These are phyloP conservation scores for Limonium bicolor DNA, from an alignment of 148 eudicot genomes.

Conservation along the genomic window DNA sequence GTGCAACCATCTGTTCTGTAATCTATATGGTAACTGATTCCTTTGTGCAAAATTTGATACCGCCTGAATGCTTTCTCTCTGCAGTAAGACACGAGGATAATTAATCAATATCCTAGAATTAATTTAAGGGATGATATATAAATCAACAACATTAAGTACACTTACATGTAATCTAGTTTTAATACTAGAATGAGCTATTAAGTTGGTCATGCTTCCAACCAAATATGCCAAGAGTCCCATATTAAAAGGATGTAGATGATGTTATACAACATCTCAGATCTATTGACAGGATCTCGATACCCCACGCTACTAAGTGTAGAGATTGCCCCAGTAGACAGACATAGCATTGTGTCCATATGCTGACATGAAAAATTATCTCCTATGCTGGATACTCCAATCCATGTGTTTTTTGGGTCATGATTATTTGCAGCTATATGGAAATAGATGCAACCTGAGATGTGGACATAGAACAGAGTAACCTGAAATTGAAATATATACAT, in stretches of 20 bases:
- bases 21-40: no score
- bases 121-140: constrained; percentile 11
- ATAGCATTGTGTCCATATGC: constrained; percentile 37
- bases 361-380: constrained; percentile 10
- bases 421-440: constrained; percentile 39
- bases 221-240: constrained; percentile 63
- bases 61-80: no score
- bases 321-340: constrained; percentile 71
- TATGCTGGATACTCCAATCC: constrained; percentile 40
- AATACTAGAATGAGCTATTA: no score
- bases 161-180: no score
- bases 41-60: no score
- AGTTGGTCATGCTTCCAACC: constrained; percentile 95
- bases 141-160: constrained; percentile 55
- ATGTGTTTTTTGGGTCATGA: constrained; percentile 33
- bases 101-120: constrained; percentile 3
- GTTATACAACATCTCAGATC: constrained; percentile 52
- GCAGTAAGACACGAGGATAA: no score
- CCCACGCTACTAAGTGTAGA: constrained; percentile 69
- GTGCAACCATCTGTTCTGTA: no score
- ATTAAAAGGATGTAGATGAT: constrained; percentile 66
- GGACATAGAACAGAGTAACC: constrained; percentile 77
- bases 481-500: no score
- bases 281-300: constrained; percentile 72
- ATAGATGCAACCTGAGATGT: constrained; percentile 54